Base-by-base conservation (phyloP, 169 alveolate species). In the Prorocentrum cordatum region DNA sequence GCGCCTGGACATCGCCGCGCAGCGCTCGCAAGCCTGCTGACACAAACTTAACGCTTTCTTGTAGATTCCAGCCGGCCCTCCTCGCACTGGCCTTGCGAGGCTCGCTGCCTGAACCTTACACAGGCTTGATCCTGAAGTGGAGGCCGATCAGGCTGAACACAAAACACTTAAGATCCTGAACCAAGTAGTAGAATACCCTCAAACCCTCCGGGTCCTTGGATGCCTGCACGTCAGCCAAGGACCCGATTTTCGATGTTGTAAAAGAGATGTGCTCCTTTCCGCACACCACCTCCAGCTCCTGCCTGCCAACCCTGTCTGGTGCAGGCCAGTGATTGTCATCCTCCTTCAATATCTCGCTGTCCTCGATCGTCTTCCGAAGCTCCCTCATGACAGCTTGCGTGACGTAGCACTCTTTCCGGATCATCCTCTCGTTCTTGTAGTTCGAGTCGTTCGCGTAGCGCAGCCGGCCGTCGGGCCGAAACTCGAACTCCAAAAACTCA, bases 401-500 rank as follows among this genome's bases (percentile, higher is more conserved):
- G 39, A 93, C 93, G 35, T 77, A 83, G 22, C 92, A 97, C 93
- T 98, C 99, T 93, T 97, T 97, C 91, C 99, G 95, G 59, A 98
- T 98, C 92, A 96, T 92, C 22, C 92, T 93, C 58, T 98, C 99
- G 47, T 94, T 94, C 88, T 96, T 96, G 93, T 98, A 98, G 92
- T 97, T 96, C 33, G 99, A 95, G 92, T 97, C 97, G 94, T 98
- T 98, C 18, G 99, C 98, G 93, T 97, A 98, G 62, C 99, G 93
- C 90, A 97, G 93, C 16, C 98, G 88, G 20, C 99, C 99, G 86
- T 97, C 97, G 7, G 94, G 92, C 26, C 94, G 94, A 91, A 98
- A 88, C 92, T 98, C 99, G 92, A 96, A 97, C 93, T 98, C 99
- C 45, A 98, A 94, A 92, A 97, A 98, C 92, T 98, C 99, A 90